Base-by-base conservation (phyloP, 2,329 filamentous ascomycete species). In the Trichoderma sp. region DNA sequence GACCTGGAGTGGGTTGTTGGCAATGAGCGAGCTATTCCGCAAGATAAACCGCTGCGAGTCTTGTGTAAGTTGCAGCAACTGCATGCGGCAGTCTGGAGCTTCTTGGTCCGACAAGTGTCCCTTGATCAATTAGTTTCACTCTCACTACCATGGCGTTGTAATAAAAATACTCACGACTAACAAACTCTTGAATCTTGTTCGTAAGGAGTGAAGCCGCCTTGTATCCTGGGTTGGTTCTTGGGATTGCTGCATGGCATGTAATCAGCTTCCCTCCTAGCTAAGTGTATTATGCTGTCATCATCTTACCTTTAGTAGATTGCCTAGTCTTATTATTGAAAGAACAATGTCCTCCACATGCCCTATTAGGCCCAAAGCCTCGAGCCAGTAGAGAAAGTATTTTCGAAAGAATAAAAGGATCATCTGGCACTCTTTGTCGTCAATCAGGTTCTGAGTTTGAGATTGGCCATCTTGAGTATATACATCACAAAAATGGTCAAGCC, bases 21-120 rank as follows among this genome's bases (percentile, higher is more conserved):
- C 69, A 39, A 80, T 76, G 28, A 72, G 49, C 55, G 52, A 49
- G 72, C 73, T 74, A 67, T 70, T 59, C 71, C 68, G 61, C 13
- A 70, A 61, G 21, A 76, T 71, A 72, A 77, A 80, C 68, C 76
- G 75, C 24, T 70, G 71, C 16, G 74, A 69, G 60, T 81, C 76
- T 37, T 63, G 73, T 55, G 76, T 24, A 16, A 76, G 73, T 5
- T 37, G 28, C 32, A 43, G n/a, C 46, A 66, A 24, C n/a, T 46
- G 39, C 39, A n/a, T n/a, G 39, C 7, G 18, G 30, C 8, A 28
- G 39, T 61, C 26, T 30, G 3, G 3, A 7, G 37, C 7, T 30
- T 32, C 8, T 3, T 11, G 51, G 24, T 16, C 21, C 14, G 51
- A 24, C 21, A 18, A 10, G 10, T 54, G 7, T 18, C 26, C 39